These are phyloP conservation scores for Chenopodium berlandieri DNA, from an alignment of 148 eudicot species.

Conservation along the genomic window DNA sequence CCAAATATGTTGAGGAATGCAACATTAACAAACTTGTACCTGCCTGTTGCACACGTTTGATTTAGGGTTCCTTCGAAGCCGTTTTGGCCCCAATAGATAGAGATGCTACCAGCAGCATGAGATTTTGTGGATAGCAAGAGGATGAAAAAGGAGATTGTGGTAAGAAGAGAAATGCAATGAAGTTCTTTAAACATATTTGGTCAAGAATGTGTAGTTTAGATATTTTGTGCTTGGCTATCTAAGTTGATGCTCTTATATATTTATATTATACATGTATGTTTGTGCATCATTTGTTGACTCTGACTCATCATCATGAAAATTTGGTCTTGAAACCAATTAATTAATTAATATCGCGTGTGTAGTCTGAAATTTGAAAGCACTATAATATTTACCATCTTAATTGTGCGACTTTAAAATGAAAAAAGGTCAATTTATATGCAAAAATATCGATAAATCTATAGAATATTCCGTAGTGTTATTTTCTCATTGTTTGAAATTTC, in stretches of 20 bases:
- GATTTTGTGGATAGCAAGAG: slow-evolving; percentile 9
- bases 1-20: slow-evolving; percentile 37
- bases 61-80: slow-evolving; percentile 34
- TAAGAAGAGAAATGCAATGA: not conserved
- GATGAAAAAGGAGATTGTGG: not conserved
- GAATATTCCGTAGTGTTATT: not conserved
- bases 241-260: too few species aligned
- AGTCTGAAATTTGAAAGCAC: too few species aligned
- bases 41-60: slow-evolving; percentile 31
- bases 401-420: not conserved
- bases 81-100: slow-evolving; percentile 45
- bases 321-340: too few species aligned
- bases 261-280: too few species aligned
- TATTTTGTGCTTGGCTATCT: not conserved
- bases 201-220: too few species aligned
- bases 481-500: not conserved
- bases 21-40: slow-evolving; percentile 33
- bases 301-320: not conserved
- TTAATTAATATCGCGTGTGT: too few species aligned
- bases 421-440: too few species aligned
- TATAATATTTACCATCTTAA: too few species aligned
- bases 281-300: not conserved
- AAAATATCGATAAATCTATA: too few species aligned
- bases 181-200: slow-evolving; percentile 1
- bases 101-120: slow-evolving; percentile 31